Evolutionary conservation across 2,329 filamentous ascomycete species (phyloP).

Genomic region (Colletotrichum cordylinicola): DNA sequence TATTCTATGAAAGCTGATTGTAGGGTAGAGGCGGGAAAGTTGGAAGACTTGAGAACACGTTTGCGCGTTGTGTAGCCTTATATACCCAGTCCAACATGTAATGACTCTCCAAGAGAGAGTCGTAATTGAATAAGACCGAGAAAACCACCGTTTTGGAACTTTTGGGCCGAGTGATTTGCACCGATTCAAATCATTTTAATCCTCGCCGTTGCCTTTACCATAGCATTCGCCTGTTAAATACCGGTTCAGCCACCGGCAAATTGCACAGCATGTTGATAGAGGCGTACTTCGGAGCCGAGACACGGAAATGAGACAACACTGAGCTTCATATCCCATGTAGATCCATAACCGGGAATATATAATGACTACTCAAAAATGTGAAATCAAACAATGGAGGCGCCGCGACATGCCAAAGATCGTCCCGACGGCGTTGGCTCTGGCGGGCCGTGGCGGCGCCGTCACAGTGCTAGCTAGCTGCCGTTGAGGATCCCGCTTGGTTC

Average conservation of each 20-base stretch:
- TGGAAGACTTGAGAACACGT: neutral
- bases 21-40: neutral
- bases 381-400: neutral
- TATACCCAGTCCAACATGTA: neutral
- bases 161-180: neutral
- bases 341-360: no score
- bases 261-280: neutral
- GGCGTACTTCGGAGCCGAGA: neutral
- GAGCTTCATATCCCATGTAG: no score
- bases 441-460: neutral
- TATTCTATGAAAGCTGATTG: neutral
- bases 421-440: neutral
- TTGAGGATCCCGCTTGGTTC: neutral
- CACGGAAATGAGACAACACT: neutral
- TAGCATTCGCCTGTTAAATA: no score
- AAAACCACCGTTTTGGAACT: neutral
- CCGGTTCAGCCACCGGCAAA: neutral
- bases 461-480: neutral
- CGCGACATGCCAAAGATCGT: neutral
- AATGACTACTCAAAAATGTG: neutral
- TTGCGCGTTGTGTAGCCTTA: neutral
- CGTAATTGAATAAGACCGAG: neutral
- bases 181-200: neutral
- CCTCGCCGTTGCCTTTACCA: no score
- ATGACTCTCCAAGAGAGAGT: neutral